Percentiles rank a stretch among this genome's conserved stretches.
These are phyloP conservation scores for Lentinula sp. DNA, from an alignment of 768 basidiomycete species.

Conservation along the genomic window DNA sequence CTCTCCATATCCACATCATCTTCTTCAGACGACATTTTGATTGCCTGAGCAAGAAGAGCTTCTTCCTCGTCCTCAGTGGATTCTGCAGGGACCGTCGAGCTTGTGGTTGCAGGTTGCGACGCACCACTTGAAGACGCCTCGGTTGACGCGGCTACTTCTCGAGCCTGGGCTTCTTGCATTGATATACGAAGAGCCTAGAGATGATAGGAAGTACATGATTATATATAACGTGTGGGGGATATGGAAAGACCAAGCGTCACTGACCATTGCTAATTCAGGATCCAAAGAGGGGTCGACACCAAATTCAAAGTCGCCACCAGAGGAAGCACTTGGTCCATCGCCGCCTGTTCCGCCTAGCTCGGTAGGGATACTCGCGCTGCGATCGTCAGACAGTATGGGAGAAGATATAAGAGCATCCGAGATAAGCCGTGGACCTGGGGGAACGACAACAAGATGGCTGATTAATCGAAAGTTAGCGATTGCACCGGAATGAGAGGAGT, in stretches of 20 bases:
- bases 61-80: constrained; percentile 72
- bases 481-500: neutral
- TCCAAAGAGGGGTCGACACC: constrained; percentile 94
- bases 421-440: constrained; percentile 72
- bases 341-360: constrained; percentile 48
- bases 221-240: neutral
- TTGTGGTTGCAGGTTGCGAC: constrained; percentile 18
- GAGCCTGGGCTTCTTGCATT: constrained; percentile 89
- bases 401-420: constrained; percentile 82
- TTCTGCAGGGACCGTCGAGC: constrained; percentile 31
- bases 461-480: neutral
- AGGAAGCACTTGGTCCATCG: constrained; percentile 38
- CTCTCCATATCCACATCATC: constrained; percentile 46
- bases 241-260: constrained; percentile 12
- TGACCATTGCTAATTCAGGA: constrained; percentile 93
- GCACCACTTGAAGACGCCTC: constrained; percentile 25
- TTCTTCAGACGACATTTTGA: constrained; percentile 66
- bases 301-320: constrained; percentile 65
- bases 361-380: constrained; percentile 60
- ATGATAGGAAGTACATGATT: neutral
- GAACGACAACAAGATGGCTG: constrained; percentile 79
- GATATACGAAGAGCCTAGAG: constrained; percentile 91
- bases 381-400: constrained; percentile 76
- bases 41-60: constrained; percentile 65
- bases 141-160: constrained; percentile 46